Evolutionary conservation across 345 rosid genomes (phyloP).

Genomic region (Salix koriyanagi): DNA sequence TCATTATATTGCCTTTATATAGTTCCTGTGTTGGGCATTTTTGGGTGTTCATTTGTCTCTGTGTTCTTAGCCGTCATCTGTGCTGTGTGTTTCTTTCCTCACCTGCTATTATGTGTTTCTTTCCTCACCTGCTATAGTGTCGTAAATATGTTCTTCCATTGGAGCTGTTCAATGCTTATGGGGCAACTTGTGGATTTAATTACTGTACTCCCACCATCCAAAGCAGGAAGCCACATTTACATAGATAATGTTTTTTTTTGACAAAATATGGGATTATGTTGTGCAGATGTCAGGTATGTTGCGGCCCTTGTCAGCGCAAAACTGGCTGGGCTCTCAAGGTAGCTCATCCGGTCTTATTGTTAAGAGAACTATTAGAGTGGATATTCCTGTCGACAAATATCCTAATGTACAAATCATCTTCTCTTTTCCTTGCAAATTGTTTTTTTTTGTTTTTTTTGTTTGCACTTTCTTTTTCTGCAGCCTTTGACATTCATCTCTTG

Average conservation of each 20-base stretch:
- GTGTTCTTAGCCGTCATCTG: neutral
- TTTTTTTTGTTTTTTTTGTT: neutral
- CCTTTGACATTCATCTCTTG: slow-evolving; percentile 21
- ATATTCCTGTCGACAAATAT: slow-evolving; percentile 83
- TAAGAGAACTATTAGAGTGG: slow-evolving; percentile 81
- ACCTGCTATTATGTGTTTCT: neutral
- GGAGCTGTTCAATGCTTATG: neutral
- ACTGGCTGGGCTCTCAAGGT: slow-evolving; percentile 73
- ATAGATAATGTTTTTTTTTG: slow-evolving; percentile 17
- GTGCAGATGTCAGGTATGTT: slow-evolving; percentile 65
- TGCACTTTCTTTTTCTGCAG: neutral
- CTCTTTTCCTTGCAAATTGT: neutral
- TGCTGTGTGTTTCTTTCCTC: neutral
- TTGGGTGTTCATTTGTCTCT: neutral
- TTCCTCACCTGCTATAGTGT: neutral
- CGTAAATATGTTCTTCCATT: neutral
- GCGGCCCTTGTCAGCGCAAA: slow-evolving; percentile 59
- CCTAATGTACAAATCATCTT: slow-evolving; percentile 58
- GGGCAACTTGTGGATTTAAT: neutral
- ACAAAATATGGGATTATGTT: slow-evolving; percentile 24
- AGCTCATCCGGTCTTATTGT: slow-evolving; percentile 83
- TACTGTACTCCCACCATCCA: neutral
- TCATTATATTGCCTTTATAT: slow-evolving; percentile 3
- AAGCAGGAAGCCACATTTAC: neutral
- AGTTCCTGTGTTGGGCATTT: neutral